Conservation (phyloP, 345 rosid genomes). For the Kandelia obovata region DNA sequence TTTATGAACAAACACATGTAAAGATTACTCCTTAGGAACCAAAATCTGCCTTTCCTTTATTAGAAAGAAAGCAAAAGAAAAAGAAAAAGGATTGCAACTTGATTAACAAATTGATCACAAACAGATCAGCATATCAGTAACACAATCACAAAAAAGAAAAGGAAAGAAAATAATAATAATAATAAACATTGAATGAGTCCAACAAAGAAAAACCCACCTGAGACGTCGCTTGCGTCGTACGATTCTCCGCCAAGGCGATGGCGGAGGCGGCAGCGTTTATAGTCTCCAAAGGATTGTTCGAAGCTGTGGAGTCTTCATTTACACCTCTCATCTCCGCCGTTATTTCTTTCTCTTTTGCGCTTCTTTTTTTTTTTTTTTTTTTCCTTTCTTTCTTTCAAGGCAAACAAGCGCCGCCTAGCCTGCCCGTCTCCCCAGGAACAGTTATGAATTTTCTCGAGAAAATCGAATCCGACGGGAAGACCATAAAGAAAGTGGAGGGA, state of each 20-base stretch:
- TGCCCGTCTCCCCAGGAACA: conserved; percentile 20
- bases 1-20: too few species aligned
- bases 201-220: conserved; percentile 33
- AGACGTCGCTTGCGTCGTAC: conserved; percentile 51
- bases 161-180: background rate
- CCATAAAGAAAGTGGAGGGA: background rate
- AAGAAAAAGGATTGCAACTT: too few species aligned
- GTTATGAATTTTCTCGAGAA: conserved; percentile 21
- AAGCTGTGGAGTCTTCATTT: conserved; percentile 35
- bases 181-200: background rate
- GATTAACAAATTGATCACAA: too few species aligned
- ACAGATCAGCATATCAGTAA: background rate
- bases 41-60: too few species aligned
- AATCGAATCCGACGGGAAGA: conserved; percentile 3
- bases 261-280: conserved; percentile 87
- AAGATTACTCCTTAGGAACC: too few species aligned
- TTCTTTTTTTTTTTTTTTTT: background rate
- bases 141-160: background rate
- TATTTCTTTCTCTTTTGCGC: background rate
- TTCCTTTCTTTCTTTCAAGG: too few species aligned
- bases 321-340: conserved; percentile 43
- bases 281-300: conserved; percentile 51
- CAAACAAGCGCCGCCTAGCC: too few species aligned
- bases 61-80: too few species aligned
- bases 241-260: conserved; percentile 74